A percentile compares a stretch with the other conserved stretches of the same genome.
phyloP scores from a whole-genome alignment of 805 yeast genomes.

The Phaffomyces opuntiae region DNA sequence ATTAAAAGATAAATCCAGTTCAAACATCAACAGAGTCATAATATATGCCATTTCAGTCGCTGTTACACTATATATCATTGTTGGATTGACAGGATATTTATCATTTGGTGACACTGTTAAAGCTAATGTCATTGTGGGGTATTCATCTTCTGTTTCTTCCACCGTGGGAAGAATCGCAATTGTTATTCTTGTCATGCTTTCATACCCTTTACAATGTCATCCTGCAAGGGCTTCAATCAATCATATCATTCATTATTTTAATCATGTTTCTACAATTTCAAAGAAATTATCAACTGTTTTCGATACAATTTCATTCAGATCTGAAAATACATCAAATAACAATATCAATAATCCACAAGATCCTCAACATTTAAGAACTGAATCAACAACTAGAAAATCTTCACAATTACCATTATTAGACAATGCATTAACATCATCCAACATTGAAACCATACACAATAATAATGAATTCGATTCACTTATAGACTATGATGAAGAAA shows the following conservation, averaged over 20 bases:
- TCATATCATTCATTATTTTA: conserved; percentile 54
- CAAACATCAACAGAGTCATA: conserved; percentile 41
- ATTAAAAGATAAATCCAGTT: conserved; percentile 47
- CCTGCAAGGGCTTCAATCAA: conserved; percentile 82
- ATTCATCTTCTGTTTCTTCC: conserved; percentile 56
- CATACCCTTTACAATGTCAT: conserved; percentile 87
- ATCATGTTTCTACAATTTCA: conserved; percentile 19
- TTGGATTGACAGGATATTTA: conserved; percentile 78
- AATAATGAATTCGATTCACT: conserved; percentile 6
- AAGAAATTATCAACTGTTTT: conserved; percentile 15
- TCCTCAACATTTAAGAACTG: too few relatives aligned
- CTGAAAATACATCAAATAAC: conserved; percentile 1
- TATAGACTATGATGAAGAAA: conserved; percentile 21
- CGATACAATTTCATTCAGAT: conserved; percentile 5
- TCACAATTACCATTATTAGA: conserved; percentile 4
- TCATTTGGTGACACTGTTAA: conserved; percentile 77
- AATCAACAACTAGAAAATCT: conserved; percentile 1
- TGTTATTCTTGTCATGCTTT: conserved; percentile 69
- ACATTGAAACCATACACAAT: background rate
- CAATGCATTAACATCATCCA: background rate
- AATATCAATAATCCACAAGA: background rate
- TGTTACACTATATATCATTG: conserved; percentile 52
- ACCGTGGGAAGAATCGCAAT: conserved; percentile 78
- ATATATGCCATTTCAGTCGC: conserved; percentile 52
- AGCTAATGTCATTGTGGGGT: conserved; percentile 77